Evolutionary conservation across 2,329 filamentous ascomycete genomes (phyloP).

Genomic region (Chaetomium sp.): DNA sequence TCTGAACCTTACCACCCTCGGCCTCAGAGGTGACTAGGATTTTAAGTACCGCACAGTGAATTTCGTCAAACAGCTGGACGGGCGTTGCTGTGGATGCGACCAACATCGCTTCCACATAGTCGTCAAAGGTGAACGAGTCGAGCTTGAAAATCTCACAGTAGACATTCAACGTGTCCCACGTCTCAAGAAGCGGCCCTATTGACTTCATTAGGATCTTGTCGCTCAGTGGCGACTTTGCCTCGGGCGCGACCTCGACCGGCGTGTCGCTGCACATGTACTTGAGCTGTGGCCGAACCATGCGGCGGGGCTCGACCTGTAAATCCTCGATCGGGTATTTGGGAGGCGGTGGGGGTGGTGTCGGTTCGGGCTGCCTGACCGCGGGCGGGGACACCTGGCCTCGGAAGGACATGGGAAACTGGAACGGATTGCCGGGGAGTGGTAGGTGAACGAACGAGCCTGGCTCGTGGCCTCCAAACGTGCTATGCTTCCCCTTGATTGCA

Average conservation of each 20-base stretch:
- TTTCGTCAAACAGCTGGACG: slow-evolving; percentile 84
- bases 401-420: slow-evolving; percentile 50
- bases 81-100: slow-evolving; percentile 72
- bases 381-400: slow-evolving; percentile 48
- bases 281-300: slow-evolving; percentile 69
- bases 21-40: slow-evolving; percentile 75
- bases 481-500: slow-evolving; percentile 44
- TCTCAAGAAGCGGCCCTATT: slow-evolving; percentile 82
- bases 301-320: slow-evolving; percentile 73
- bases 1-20: slow-evolving; percentile 76
- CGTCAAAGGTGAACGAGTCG: slow-evolving; percentile 97
- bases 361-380: slow-evolving; percentile 28
- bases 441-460: slow-evolving; percentile 45
- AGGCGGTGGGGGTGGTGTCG: slow-evolving; percentile 59
- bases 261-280: slow-evolving; percentile 74
- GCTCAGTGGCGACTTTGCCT: slow-evolving; percentile 46
- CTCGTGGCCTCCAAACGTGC: slow-evolving; percentile 42
- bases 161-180: slow-evolving; percentile 97
- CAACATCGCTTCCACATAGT: slow-evolving; percentile 86
- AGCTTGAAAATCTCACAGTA: slow-evolving; percentile 93
- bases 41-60: slow-evolving; percentile 90
- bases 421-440: slow-evolving; percentile 49
- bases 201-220: slow-evolving; percentile 77
- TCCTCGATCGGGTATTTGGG: slow-evolving; percentile 97
- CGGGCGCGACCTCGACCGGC: slow-evolving; percentile 47